phyloP scores from a whole-genome alignment of 1,139 yeast genomes.

The Geotrichum bryndzae region DNA sequence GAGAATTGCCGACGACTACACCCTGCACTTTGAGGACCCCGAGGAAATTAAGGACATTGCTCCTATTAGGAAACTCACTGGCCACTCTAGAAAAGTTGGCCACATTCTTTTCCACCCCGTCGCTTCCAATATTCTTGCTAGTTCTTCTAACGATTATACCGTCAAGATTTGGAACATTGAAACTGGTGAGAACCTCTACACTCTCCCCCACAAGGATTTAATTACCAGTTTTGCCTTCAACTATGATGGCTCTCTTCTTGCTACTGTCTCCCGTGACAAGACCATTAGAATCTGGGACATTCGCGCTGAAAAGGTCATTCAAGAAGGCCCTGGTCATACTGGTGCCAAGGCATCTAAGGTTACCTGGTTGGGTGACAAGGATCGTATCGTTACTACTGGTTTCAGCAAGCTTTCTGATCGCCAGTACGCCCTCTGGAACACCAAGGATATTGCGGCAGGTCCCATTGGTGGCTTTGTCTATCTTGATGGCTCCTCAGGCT shows the following conservation, averaged over 20 bases:
- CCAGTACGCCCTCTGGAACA: constrained; percentile 91
- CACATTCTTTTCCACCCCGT: constrained; percentile 85
- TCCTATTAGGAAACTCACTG: constrained; percentile 64
- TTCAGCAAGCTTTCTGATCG: constrained; percentile 90
- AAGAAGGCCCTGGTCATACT: constrained; percentile 84
- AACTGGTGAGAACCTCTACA: constrained; percentile 62
- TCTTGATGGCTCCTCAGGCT: constrained; percentile 88
- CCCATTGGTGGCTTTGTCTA: constrained; percentile 83
- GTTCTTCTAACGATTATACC: constrained; percentile 83
- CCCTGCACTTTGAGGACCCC: constrained; percentile 51
- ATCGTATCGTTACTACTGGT: constrained; percentile 90
- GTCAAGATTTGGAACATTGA: constrained; percentile 87
- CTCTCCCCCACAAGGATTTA: constrained; percentile 80
- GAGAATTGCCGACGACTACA: constrained; percentile 66
- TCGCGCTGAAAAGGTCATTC: constrained; percentile 61
- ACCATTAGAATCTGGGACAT: constrained; percentile 87
- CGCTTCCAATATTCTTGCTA: constrained; percentile 78
- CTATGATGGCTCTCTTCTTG: constrained; percentile 78
- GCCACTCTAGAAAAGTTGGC: constrained; percentile 95
- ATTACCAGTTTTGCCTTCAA: constrained; percentile 88
- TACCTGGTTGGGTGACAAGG: constrained; percentile 81
- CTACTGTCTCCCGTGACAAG: constrained; percentile 90
- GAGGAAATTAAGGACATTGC: constrained; percentile 63
- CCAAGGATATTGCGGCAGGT: constrained; percentile 64
- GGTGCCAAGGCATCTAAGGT: constrained; percentile 91